A percentile compares a stretch with the other conserved stretches of the same genome.
Conservation (phyloP, 495 filamentous ascomycete species). For the Mycothermus thermophilus region DNA sequence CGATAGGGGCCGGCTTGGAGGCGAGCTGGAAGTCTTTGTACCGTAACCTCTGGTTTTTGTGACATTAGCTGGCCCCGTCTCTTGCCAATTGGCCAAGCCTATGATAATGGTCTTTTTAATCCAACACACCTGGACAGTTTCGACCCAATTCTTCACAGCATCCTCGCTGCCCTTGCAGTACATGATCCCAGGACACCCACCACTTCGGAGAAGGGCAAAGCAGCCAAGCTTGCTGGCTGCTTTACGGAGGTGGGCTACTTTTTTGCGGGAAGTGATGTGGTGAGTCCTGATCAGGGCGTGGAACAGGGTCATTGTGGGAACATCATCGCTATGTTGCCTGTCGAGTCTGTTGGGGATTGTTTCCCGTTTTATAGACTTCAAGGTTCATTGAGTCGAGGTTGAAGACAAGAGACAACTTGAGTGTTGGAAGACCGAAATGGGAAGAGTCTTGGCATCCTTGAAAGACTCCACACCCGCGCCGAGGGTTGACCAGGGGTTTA, state of each 20-base stretch:
- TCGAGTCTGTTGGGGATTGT: too few relatives aligned
- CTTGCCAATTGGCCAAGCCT: not conserved
- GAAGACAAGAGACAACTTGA: too few relatives aligned
- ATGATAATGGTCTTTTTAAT: too few relatives aligned
- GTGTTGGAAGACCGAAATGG: too few relatives aligned
- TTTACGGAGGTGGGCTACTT: slow-evolving; percentile 50
- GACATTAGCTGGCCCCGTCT: not conserved
- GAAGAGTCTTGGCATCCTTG: not conserved
- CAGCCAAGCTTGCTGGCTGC: slow-evolving; percentile 43
- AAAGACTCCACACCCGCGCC: not conserved
- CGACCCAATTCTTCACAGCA: slow-evolving; percentile 20
- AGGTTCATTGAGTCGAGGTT: too few relatives aligned
- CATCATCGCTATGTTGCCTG: too few relatives aligned
- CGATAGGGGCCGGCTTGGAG: slow-evolving; percentile 11
- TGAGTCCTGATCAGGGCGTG: slow-evolving; percentile 62
- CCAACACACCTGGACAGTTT: slow-evolving; percentile 19
- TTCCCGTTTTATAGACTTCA: too few relatives aligned
- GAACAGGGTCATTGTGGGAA: slow-evolving; percentile 27
- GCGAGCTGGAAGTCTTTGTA: slow-evolving; percentile 22
- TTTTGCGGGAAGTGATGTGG: slow-evolving; percentile 72
- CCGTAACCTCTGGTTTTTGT: slow-evolving; percentile 14
- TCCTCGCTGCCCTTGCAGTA: slow-evolving; percentile 52
- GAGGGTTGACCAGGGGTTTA: slow-evolving; percentile 8
- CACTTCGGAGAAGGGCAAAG: slow-evolving; percentile 50
- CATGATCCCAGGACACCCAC: slow-evolving; percentile 61